phyloP scores from a whole-genome alignment of 1,139 yeast species.

The Waltiozyma sp. region DNA sequence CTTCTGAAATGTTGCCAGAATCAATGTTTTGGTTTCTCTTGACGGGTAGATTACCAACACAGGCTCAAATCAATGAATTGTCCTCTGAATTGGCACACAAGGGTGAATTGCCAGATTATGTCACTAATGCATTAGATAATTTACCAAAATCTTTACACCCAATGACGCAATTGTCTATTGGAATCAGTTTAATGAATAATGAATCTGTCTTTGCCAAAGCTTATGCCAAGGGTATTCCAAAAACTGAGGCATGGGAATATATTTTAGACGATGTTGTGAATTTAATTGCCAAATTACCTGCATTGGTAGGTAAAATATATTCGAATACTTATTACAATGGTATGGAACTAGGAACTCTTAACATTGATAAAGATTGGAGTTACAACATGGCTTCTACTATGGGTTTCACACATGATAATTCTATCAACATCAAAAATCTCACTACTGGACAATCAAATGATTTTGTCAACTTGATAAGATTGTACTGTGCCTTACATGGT shows the following conservation, averaged over 20 bases:
- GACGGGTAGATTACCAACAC: slow-evolving; percentile 54
- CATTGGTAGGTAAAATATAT: slow-evolving; percentile 57
- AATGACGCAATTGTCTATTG: slow-evolving; percentile 64
- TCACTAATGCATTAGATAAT: slow-evolving; percentile 38
- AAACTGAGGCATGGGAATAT: slow-evolving; percentile 60
- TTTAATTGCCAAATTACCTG: slow-evolving; percentile 55
- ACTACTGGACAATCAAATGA: slow-evolving; percentile 20
- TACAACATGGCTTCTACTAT: slow-evolving; percentile 19
- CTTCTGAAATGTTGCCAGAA: slow-evolving; percentile 48
- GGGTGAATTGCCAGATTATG: slow-evolving; percentile 45
- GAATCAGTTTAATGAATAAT: slow-evolving; percentile 45
- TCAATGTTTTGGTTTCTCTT: slow-evolving; percentile 52
- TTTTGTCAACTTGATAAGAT: slow-evolving; percentile 30
- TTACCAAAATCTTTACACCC: slow-evolving; percentile 49
- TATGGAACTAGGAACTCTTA: slow-evolving; percentile 15
- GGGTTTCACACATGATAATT: slow-evolving; percentile 17
- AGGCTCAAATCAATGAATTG: slow-evolving; percentile 40
- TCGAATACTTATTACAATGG: slow-evolving; percentile 45
- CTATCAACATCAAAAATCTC: slow-evolving; percentile 17
- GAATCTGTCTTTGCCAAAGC: slow-evolving; percentile 62
- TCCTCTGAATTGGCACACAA: slow-evolving; percentile 49
- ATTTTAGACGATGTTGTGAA: slow-evolving; percentile 55
- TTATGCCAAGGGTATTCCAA: slow-evolving; percentile 55
- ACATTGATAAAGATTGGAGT: slow-evolving; percentile 19
- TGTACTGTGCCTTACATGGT: slow-evolving; percentile 32